phyloP scores from a whole-genome alignment of 352 stramenopile genomes.

The Phytophthora fragariaefolia region DNA sequence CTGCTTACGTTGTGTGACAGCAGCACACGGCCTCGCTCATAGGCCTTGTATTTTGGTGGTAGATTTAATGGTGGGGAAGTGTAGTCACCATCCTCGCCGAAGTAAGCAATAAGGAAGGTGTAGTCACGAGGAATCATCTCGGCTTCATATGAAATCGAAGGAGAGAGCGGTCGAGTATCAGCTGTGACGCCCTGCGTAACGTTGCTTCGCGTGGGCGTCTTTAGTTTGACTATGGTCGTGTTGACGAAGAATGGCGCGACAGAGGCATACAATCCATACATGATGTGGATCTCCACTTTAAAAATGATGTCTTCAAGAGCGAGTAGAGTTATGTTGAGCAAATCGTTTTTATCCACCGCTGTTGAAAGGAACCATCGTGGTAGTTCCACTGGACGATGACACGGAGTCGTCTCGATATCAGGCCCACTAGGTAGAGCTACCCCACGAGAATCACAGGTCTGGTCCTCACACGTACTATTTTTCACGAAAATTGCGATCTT shows the following conservation, averaged over 20 bases:
- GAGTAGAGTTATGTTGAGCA: conserved; percentile 94
- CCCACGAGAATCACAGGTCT: conserved; percentile 76
- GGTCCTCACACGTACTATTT: conserved; percentile 92
- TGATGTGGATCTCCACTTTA: conserved; percentile 96
- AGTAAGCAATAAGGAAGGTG: conserved; percentile 91
- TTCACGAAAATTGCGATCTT: conserved; percentile 95
- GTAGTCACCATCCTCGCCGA: conserved; percentile 58
- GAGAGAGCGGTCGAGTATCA: conserved; percentile 77
- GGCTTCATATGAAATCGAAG: conserved; percentile 87
- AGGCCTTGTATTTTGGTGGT: conserved; percentile 92
- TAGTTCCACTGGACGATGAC: conserved; percentile 89
- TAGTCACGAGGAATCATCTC: conserved; percentile 84
- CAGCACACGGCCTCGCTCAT: conserved; percentile 94
- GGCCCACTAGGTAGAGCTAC: conserved; percentile 57
- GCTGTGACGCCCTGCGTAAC: conserved; percentile 70
- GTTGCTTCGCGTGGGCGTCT: conserved; percentile 73
- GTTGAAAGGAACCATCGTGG: conserved; percentile 92
- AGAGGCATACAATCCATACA: conserved; percentile 92
- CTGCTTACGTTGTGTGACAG: conserved; percentile 93
- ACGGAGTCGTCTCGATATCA: conserved; percentile 92
- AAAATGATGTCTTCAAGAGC: conserved; percentile 96
- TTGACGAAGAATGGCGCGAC: conserved; percentile 93
- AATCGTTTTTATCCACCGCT: conserved; percentile 92
- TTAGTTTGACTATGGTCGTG: conserved; percentile 87
- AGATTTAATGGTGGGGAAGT: conserved; percentile 93